Conservation (phyloP, 345 rosid genomes). For the Hibiscus trionum region DNA sequence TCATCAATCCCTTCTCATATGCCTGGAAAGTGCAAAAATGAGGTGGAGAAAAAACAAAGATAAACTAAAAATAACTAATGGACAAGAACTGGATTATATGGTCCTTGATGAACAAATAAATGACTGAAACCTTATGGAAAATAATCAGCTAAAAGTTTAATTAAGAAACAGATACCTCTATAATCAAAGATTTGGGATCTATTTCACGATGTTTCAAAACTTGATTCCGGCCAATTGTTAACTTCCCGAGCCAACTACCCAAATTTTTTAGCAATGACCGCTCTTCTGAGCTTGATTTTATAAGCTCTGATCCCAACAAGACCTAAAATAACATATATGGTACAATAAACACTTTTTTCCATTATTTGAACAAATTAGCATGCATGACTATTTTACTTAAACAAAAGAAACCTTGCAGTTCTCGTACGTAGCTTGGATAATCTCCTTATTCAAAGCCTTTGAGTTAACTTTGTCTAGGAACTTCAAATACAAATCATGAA, state of each 20-base stretch:
- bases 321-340: constrained; percentile 42
- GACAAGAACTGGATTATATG: neutral
- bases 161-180: constrained; percentile 50
- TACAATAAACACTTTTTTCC: neutral
- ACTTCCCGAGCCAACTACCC: constrained; percentile 99
- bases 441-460: constrained; percentile 26
- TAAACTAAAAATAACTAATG: neutral
- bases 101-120: neutral
- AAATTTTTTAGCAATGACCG: constrained; percentile 89
- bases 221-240: constrained; percentile 93
- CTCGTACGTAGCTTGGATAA: constrained; percentile 81
- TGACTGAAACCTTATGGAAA: neutral
- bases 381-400: neutral
- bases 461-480: constrained; percentile 84
- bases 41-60: neutral
- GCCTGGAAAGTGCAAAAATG: constrained; percentile 43
- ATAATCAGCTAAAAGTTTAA: constrained; percentile 2
- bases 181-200: constrained; percentile 95
- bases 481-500: constrained; percentile 90
- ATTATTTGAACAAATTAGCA: neutral
- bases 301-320: constrained; percentile 93
- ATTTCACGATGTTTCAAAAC: constrained; percentile 91
- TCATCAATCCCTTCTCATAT: constrained; percentile 97
- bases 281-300: constrained; percentile 96
- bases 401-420: constrained; percentile 77